Conservation (phyloP, 2,329 filamentous ascomycete genomes). For the Hypoxylon sp. region DNA sequence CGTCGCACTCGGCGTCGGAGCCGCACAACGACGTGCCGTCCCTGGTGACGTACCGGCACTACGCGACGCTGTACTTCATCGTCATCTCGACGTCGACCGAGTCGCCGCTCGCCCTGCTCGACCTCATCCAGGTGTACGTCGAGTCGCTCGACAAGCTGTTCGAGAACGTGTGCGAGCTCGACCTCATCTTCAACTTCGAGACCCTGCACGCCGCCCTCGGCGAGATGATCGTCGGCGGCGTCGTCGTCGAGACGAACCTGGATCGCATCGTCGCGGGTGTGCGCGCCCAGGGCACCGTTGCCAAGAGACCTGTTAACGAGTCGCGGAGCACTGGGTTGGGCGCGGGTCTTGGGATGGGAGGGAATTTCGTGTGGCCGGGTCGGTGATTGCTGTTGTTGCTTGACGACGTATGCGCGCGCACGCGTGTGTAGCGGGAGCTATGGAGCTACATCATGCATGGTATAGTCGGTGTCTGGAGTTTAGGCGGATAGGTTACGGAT, state of each 20-base stretch:
- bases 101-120: conserved; percentile 91
- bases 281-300: conserved; percentile 76
- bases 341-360: conserved; percentile 63
- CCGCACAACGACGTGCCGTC: conserved; percentile 89
- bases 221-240: conserved; percentile 95
- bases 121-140: conserved; percentile 98
- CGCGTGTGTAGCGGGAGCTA: conserved; percentile 1
- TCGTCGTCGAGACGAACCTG: conserved; percentile 90
- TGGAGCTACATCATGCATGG: no score
- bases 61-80: conserved; percentile 98
- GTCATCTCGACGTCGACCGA: conserved; percentile 96
- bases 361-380: conserved; percentile 65
- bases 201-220: conserved; percentile 88
- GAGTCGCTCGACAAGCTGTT: conserved; percentile 94
- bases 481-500: conserved; percentile 20
- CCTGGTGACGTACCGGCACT: conserved; percentile 96
- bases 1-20: conserved; percentile 70
- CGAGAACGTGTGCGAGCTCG: conserved; percentile 97
- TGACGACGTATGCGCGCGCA: no score
- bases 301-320: conserved; percentile 82
- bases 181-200: conserved; percentile 99
- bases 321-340: conserved; percentile 58
- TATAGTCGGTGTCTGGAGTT: conserved; percentile 22
- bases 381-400: conserved; percentile 39
- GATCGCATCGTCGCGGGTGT: conserved; percentile 91